phyloP scores from a whole-genome alignment of 345 rosid genomes.

The Fremontodendron californicum region DNA sequence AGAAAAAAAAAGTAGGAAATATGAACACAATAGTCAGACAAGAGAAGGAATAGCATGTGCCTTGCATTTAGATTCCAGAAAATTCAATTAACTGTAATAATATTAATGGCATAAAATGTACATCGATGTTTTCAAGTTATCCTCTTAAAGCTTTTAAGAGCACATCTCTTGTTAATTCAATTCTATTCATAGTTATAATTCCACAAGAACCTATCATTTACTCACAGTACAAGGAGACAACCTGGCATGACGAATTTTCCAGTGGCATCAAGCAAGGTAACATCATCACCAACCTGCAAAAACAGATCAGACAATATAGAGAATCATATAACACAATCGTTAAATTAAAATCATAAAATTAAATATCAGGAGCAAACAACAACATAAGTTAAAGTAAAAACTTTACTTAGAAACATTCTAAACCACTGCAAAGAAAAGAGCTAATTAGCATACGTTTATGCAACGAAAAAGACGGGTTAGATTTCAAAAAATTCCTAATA shows the following conservation, averaged over 20 bases:
- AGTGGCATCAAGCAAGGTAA: slow-evolving; percentile 75
- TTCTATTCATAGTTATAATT: background rate
- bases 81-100: background rate
- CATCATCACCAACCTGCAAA: slow-evolving; percentile 82
- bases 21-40: background rate
- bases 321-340: background rate
- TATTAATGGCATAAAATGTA: background rate
- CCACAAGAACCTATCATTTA: background rate
- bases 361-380: background rate
- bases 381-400: background rate
- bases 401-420: background rate
- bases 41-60: background rate
- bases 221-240: slow-evolving; percentile 18
- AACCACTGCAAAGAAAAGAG: background rate
- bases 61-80: background rate
- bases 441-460: background rate
- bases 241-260: slow-evolving; percentile 99
- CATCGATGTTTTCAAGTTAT: background rate
- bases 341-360: background rate
- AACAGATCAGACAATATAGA: background rate
- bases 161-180: background rate
- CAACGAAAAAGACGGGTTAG: background rate
- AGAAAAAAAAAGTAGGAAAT: background rate
- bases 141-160: background rate
- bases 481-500: background rate